Conservation (phyloP, 306 rosid genomes). For the Begonia loranthoides region DNA sequence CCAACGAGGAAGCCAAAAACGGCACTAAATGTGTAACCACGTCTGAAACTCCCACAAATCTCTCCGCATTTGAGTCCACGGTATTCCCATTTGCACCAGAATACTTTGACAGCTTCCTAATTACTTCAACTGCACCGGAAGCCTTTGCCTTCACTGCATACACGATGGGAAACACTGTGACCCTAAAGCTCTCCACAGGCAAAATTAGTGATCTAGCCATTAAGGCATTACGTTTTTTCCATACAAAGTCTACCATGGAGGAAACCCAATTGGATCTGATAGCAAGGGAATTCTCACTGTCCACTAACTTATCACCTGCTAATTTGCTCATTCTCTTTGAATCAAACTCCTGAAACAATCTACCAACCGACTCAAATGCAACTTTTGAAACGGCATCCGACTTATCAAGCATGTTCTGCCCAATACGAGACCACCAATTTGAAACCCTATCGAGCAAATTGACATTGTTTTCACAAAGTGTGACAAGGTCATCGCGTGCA, state of each 20-base stretch:
- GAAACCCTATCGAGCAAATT: constrained; percentile 71
- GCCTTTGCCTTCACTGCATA: constrained; percentile 90
- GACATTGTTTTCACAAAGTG: constrained; percentile 84
- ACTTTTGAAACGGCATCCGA: constrained; percentile 81
- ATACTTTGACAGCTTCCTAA: constrained; percentile 68
- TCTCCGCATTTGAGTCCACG: constrained; percentile 69
- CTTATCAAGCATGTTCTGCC: constrained; percentile 71
- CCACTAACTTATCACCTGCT: constrained; percentile 88
- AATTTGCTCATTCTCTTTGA: constrained; percentile 84
- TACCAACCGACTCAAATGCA: constrained; percentile 89
- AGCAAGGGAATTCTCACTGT: constrained; percentile 88
- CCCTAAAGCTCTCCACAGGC: constrained; percentile 83
- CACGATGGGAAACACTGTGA: constrained; percentile 78
- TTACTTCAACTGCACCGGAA: constrained; percentile 69
- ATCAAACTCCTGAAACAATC: constrained; percentile 83
- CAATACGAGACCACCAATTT: constrained; percentile 81
- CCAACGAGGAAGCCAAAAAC: constrained; percentile 79
- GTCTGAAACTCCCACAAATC: constrained; percentile 81
- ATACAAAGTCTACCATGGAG: constrained; percentile 84
- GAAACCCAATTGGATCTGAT: constrained; percentile 96
- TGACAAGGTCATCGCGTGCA: constrained; percentile 91
- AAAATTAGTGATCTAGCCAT: constrained; percentile 81
- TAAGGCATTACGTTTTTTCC: constrained; percentile 84
- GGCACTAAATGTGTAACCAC: constrained; percentile 89
- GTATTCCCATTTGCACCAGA: constrained; percentile 18